These are phyloP conservation scores for Epithemia pelagica DNA, from an alignment of 108 stramenopile species.

Conservation along the genomic window DNA sequence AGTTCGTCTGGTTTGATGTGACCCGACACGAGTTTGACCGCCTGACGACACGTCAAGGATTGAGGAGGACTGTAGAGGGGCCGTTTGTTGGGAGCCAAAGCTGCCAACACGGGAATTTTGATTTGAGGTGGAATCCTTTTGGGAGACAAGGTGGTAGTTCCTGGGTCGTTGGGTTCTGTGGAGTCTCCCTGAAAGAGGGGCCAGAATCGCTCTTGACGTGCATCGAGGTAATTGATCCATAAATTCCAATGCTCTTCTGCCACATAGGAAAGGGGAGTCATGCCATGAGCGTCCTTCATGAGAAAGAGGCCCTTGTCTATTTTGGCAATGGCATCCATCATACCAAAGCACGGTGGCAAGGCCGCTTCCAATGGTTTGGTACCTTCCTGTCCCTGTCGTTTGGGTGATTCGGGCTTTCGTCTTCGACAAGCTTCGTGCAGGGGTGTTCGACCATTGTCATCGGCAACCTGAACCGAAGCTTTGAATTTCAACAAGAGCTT, in stretches of 20 bases:
- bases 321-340: constrained; percentile 37
- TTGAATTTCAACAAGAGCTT: constrained; percentile 33
- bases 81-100: neutral
- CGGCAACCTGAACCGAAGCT: constrained; percentile 30
- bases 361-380: neutral
- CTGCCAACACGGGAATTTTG: neutral
- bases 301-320: constrained; percentile 40
- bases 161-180: too few species aligned
- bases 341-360: constrained; percentile 16
- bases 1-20: constrained; percentile 25
- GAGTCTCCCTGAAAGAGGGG: constrained; percentile 8
- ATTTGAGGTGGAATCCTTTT: neutral
- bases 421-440: constrained; percentile 82
- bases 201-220: constrained; percentile 50
- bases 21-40: constrained; percentile 28
- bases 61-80: constrained; percentile 22
- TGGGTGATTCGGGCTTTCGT: constrained; percentile 22
- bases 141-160: neutral
- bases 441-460: constrained; percentile 79
- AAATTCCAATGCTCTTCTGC: constrained; percentile 46
- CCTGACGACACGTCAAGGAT: constrained; percentile 23
- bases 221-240: constrained; percentile 54
- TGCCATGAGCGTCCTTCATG: constrained; percentile 45
- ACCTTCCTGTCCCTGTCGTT: neutral
- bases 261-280: constrained; percentile 52